A percentile compares a stretch with the other conserved stretches of the same genome.
Evolutionary conservation across 257 asterid species (phyloP).

Genomic region (Solanum paucissectum): DNA sequence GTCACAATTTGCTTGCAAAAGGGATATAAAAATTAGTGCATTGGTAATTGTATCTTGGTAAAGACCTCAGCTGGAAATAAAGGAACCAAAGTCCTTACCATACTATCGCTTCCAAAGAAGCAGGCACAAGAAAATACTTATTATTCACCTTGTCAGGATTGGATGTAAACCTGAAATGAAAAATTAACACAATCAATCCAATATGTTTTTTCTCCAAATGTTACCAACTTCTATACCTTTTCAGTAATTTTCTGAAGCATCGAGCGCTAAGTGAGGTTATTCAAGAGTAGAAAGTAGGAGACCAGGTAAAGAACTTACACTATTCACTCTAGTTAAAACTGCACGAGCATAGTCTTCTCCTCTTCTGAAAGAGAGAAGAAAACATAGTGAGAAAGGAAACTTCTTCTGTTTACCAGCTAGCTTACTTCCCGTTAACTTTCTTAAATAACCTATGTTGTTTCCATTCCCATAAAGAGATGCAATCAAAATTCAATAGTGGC

Average conservation of each 20-base stretch:
- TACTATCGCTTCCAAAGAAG: slow-evolving; percentile 54
- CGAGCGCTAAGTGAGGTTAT: too few species aligned
- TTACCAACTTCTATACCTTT: too few species aligned
- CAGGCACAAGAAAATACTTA: slow-evolving; percentile 79
- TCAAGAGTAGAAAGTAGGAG: background rate
- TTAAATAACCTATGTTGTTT: background rate
- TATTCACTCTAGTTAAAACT: slow-evolving; percentile 44
- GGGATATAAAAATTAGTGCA: too few species aligned
- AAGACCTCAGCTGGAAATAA: background rate
- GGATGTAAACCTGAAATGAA: slow-evolving; percentile 59
- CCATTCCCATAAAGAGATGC: too few species aligned
- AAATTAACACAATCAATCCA: background rate
- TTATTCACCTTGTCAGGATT: slow-evolving; percentile 63
- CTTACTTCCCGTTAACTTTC: background rate
- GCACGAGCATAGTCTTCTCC: slow-evolving; percentile 43
- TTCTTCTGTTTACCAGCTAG: background rate
- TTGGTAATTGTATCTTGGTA: too few species aligned
- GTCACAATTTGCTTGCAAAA: too few species aligned
- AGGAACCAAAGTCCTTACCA: background rate
- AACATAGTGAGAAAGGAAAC: background rate
- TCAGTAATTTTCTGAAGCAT: too few species aligned
- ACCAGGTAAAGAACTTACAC: slow-evolving; percentile 33
- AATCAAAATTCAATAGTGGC: too few species aligned
- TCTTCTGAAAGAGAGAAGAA: slow-evolving; percentile 30
- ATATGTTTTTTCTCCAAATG: too few species aligned